Conservation (phyloP, 2,329 filamentous ascomycete species). For the Aciculosporium take region DNA sequence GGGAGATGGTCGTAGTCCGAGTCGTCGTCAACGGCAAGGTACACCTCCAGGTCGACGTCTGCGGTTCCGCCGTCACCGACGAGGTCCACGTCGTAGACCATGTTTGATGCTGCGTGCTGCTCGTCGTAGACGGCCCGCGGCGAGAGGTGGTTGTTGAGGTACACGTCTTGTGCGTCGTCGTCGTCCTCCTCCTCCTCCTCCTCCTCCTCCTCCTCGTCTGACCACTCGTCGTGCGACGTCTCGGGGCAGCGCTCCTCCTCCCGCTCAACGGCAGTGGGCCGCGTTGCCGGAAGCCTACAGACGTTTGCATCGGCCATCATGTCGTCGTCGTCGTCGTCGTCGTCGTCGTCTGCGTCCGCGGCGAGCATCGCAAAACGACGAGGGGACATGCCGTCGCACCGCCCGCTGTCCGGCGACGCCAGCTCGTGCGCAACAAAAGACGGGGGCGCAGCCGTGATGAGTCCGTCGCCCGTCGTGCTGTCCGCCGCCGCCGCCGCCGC, state of each 20-base stretch:
- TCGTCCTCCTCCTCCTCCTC: not conserved
- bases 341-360: not conserved
- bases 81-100: conserved; percentile 17
- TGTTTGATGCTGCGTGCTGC: conserved; percentile 8
- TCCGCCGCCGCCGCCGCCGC: not conserved
- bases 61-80: conserved; percentile 3
- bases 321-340: no score
- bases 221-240: not conserved
- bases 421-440: not conserved
- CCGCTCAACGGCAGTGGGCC: no score
- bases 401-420: not conserved
- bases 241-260: not conserved
- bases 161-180: conserved; percentile 7
- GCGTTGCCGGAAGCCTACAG: no score
- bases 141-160: conserved; percentile 11
- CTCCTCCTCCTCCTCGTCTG: not conserved
- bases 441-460: no score
- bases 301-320: no score
- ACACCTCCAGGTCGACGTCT: conserved; percentile 18
- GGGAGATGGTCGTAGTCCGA: conserved; percentile 13
- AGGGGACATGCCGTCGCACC: not conserved
- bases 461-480: no score
- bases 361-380: not conserved
- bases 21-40: conserved; percentile 14
- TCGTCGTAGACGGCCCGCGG: conserved; percentile 10